Base-by-base conservation (phyloP, 2,329 filamentous ascomycete genomes). In the Keithomyces neogunnii region DNA sequence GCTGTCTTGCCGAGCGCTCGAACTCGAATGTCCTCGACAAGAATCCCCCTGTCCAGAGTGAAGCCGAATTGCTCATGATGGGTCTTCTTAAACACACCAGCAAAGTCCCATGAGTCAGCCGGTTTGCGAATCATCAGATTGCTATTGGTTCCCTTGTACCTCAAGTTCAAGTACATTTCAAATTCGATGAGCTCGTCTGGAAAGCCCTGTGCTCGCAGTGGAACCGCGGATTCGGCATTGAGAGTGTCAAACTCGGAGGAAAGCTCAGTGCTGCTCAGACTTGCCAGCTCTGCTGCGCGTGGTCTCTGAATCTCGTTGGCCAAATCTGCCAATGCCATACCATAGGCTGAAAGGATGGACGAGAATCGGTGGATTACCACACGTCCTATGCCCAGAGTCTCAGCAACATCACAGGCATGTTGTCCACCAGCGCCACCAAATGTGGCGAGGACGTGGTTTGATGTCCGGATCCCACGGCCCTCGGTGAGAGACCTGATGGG, bases 281-380 rank as follows among this genome's bases (percentile, higher is more conserved):
- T 62, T 0, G 58, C 61, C 0, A 67, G 61, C 3, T 66, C 62
- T 0, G 63, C 63, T 8, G 70, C 72, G n/a, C 66, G 64, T 39
- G 38, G 30, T 50, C 19, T 19, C 32, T 68, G 66, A 29, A 60
- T 60, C 55, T 74, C 71, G 3, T 69, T 65, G 2, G 73, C 71
- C 0, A 74, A 64, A 28, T 74, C 70, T 4, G 72, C 72, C 2
- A 73, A 57, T 0, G 71, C 66, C 57, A 74, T 72, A 0, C 72
- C 72, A 33, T 74, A 75, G 0, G 72, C 73, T 0, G 72, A 74
- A 0, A 75, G 55, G 13, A 75, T 70, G 7, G 66, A 70, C 0
- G 72, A 74, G 54, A 72, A 73, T 38, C 66, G 66, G 36, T 72
- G 72, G 28, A 75, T 66, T 32, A 74, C 63, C 49, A 71, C 66